Conservation (phyloP, 768 basidiomycete genomes). For the Mycena capillaripes region DNA sequence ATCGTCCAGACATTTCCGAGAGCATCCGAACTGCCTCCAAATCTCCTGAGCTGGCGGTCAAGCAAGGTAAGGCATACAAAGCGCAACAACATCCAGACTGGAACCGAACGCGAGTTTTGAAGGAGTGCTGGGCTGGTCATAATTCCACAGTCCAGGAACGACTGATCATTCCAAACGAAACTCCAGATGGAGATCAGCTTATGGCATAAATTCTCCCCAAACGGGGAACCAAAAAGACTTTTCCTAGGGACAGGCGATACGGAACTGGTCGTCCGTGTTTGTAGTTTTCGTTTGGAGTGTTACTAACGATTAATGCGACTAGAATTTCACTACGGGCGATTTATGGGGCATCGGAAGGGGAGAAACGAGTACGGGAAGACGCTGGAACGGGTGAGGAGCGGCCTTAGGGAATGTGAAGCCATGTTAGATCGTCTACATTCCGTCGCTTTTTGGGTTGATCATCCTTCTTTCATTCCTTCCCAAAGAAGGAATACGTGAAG, state of each 20-base stretch:
- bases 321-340: background rate
- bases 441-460: too few species aligned
- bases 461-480: too few species aligned
- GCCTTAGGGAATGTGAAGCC: too few species aligned
- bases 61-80: background rate
- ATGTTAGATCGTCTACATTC: too few species aligned
- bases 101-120: background rate
- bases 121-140: background rate
- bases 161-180: background rate
- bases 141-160: background rate
- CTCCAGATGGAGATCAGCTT: conserved; percentile 12
- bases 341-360: conserved; percentile 40
- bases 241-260: background rate
- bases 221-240: background rate
- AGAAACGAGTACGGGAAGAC: too few species aligned
- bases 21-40: background rate
- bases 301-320: background rate
- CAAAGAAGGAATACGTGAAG: too few species aligned
- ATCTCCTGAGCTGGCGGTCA: background rate
- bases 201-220: conserved; percentile 25
- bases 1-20: conserved; percentile 21
- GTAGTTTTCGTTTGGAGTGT: background rate
- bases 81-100: conserved; percentile 9
- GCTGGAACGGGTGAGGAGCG: too few species aligned
- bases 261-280: conserved; percentile 11